Percentiles rank a stretch among this genome's conserved stretches.
These are phyloP conservation scores for Lachnellula willkommii DNA, from an alignment of 2,329 filamentous ascomycete genomes.

Conservation along the genomic window DNA sequence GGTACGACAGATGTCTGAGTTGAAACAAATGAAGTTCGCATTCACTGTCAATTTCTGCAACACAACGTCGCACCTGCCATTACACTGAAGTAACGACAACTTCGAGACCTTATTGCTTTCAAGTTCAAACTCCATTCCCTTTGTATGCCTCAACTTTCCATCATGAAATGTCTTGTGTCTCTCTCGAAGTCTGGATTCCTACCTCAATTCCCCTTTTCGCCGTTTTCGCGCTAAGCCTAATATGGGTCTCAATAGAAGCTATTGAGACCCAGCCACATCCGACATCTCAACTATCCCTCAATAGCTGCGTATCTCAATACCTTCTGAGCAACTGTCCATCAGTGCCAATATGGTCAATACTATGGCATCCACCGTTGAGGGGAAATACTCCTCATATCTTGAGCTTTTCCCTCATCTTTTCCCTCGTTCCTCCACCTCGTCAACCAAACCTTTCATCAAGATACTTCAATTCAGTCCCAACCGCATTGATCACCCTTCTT, in stretches of 20 bases:
- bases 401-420: neutral
- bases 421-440: neutral
- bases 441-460: neutral
- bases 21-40: no score
- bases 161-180: neutral
- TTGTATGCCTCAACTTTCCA: neutral
- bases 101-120: neutral
- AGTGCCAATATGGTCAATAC: conserved; percentile 4
- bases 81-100: no score
- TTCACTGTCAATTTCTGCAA: no score
- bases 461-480: neutral
- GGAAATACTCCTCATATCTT: neutral
- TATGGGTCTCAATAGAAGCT: conserved; percentile 8
- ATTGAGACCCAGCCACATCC: conserved; percentile 7
- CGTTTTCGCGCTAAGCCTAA: conserved; percentile 3
- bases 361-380: conserved; percentile 1
- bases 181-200: neutral
- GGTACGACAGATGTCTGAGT: no score
- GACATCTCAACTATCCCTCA: neutral
- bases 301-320: neutral
- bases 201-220: neutral
- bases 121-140: neutral
- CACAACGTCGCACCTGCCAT: no score
- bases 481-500: conserved; percentile 1
- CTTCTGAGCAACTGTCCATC: neutral